Conservation (phyloP, 495 filamentous ascomycete genomes). For the Aspergillus coremiiformis region DNA sequence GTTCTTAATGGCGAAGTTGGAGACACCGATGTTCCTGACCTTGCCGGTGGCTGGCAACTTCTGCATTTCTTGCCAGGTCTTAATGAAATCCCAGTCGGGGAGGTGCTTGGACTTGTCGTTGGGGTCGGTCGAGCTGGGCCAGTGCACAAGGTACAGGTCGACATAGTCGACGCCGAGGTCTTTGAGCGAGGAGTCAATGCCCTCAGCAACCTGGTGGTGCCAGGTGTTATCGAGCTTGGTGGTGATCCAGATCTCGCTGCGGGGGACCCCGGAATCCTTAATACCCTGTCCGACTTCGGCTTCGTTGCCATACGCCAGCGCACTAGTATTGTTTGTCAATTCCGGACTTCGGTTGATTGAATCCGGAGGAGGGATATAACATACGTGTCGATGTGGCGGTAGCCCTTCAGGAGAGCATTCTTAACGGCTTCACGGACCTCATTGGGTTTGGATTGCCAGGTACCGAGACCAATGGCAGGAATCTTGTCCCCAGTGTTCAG, state of each 20-base stretch:
- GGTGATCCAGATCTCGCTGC: constrained; percentile 76
- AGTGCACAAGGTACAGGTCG: constrained; percentile 82
- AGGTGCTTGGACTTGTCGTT: constrained; percentile 48
- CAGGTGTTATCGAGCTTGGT: constrained; percentile 82
- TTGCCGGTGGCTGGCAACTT: constrained; percentile 73
- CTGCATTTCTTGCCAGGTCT: constrained; percentile 80
- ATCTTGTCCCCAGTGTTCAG: constrained; percentile 77
- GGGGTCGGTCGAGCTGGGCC: constrained; percentile 63
- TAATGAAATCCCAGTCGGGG: constrained; percentile 70
- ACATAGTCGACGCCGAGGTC: constrained; percentile 68
- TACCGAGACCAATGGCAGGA: constrained; percentile 74
- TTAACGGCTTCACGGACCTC: constrained; percentile 66
- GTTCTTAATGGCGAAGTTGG: constrained; percentile 56
- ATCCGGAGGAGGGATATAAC: constrained; percentile 9
- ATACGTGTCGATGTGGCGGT: constrained; percentile 62
- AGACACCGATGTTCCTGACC: constrained; percentile 64
- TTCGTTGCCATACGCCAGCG: constrained; percentile 82
- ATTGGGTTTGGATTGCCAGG: constrained; percentile 65
- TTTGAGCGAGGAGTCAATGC: constrained; percentile 61
- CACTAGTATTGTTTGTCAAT: constrained; percentile 32
- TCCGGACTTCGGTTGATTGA: constrained; percentile 4
- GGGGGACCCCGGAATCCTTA: constrained; percentile 68
- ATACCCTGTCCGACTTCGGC: constrained; percentile 74
- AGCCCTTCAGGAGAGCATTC: constrained; percentile 65
- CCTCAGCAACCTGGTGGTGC: constrained; percentile 65